These are phyloP conservation scores for Daldinia eschscholtzii DNA, from an alignment of 2,329 filamentous ascomycete genomes.

Conservation along the genomic window DNA sequence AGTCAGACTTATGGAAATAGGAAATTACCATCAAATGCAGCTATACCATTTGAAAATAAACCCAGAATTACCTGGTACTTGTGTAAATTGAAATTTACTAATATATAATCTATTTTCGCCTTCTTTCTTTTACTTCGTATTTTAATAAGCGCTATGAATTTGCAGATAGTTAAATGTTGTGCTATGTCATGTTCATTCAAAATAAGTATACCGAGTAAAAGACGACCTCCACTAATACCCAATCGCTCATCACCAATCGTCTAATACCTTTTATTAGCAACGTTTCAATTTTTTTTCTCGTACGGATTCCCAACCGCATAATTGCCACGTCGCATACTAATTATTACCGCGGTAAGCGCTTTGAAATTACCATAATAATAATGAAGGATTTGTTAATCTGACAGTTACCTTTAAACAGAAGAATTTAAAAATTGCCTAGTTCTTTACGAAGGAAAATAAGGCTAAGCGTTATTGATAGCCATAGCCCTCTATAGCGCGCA, in stretches of 20 bases:
- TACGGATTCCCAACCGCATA: constrained; percentile 3
- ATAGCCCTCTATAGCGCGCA: neutral
- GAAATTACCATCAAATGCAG: neutral
- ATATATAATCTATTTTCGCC: neutral
- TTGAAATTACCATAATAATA: neutral
- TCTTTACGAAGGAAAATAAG: neutral
- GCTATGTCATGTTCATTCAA: neutral
- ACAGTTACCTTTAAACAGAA: neutral
- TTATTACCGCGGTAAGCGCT: constrained; percentile 4
- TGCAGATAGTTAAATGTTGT: neutral
- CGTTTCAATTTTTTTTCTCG: neutral
- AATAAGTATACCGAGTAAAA: constrained; percentile 1
- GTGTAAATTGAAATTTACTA: neutral
- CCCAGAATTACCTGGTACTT: neutral
- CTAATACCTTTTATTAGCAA: neutral
- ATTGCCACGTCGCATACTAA: constrained; percentile 1
- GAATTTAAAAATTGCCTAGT: neutral
- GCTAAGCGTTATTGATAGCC: neutral
- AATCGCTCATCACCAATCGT: constrained; percentile 7
- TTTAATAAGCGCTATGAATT: neutral
- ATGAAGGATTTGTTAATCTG: neutral
- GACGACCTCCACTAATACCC: neutral
- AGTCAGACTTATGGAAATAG: neutral
- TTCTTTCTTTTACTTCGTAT: neutral
- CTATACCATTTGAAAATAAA: too few relatives aligned